phyloP scores from a whole-genome alignment of 2,329 filamentous ascomycete genomes.

The Colletotrichum gloeosporioides region DNA sequence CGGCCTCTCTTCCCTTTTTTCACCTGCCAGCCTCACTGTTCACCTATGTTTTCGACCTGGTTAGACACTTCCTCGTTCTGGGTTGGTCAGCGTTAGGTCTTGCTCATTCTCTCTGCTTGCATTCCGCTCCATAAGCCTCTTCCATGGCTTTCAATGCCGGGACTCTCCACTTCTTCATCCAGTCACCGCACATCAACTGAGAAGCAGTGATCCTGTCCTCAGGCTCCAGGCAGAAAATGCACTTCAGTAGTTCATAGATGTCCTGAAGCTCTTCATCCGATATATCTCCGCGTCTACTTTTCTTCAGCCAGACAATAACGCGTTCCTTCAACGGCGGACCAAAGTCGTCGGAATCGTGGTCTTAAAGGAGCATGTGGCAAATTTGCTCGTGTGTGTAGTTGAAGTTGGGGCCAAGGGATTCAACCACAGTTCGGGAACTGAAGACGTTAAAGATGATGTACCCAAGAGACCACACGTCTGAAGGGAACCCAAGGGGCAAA shows the following conservation, averaged over 20 bases:
- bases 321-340: neutral
- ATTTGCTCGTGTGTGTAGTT: neutral
- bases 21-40: neutral
- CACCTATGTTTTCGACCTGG: neutral
- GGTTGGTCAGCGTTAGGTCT: fast-evolving
- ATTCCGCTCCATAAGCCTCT: neutral
- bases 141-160: neutral
- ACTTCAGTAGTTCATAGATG: neutral
- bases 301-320: neutral
- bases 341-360: neutral
- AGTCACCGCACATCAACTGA: neutral
- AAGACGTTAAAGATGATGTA: neutral
- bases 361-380: neutral
- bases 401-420: neutral
- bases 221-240: neutral
- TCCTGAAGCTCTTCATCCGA: neutral
- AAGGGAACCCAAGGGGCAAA: neutral
- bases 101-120: neutral
- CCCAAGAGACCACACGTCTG: neutral
- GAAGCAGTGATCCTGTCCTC: neutral
- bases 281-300: neutral
- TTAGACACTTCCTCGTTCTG: too few species aligned
- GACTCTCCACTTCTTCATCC: neutral
- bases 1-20: neutral
- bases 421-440: neutral